Percentiles rank a stretch among this genome's conserved stretches.
phyloP scores from a whole-genome alignment of 371 early-diverging fungal genomes.

The Rhizopus stolonifer region DNA sequence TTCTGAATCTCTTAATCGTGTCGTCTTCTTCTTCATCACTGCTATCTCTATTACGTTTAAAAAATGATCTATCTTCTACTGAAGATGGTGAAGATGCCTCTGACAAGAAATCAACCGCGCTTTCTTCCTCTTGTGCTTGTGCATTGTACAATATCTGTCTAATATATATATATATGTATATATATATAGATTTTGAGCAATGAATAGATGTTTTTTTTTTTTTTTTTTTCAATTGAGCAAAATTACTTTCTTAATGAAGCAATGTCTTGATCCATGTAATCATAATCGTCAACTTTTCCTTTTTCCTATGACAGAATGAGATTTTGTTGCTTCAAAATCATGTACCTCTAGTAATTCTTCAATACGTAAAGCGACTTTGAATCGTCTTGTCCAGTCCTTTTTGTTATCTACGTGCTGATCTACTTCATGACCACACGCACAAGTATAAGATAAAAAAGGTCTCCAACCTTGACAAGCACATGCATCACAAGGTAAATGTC shows the following conservation, averaged over 20 bases:
- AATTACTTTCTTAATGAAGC: slow-evolving; percentile 51
- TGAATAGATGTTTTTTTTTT: too few relatives aligned
- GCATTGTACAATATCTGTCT: slow-evolving; percentile 31
- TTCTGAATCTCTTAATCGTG: slow-evolving; percentile 9
- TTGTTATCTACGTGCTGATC: slow-evolving; percentile 40
- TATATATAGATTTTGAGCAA: background rate
- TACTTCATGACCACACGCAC: slow-evolving; percentile 48
- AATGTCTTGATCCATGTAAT: slow-evolving; percentile 49
- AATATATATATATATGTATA: background rate
- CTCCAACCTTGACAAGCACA: slow-evolving; percentile 47
- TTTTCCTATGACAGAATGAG: slow-evolving; percentile 35
- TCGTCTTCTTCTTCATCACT: slow-evolving; percentile 26
- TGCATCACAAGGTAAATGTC: slow-evolving; percentile 43
- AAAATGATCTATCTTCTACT: slow-evolving; percentile 3
- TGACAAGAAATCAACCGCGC: slow-evolving; percentile 14
- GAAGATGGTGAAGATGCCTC: slow-evolving; percentile 23
- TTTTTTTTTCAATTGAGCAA: background rate
- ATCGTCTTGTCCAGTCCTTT: slow-evolving; percentile 44
- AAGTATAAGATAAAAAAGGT: slow-evolving; percentile 33
- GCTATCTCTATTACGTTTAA: slow-evolving; percentile 19
- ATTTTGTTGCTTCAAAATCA: too few relatives aligned
- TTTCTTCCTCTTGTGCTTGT: background rate
- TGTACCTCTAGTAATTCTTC: slow-evolving; percentile 48
- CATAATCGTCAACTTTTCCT: slow-evolving; percentile 46
- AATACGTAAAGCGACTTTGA: slow-evolving; percentile 48